Evolutionary conservation across 768 basidiomycete genomes (phyloP).

Genomic region (Kwoniella sp.): DNA sequence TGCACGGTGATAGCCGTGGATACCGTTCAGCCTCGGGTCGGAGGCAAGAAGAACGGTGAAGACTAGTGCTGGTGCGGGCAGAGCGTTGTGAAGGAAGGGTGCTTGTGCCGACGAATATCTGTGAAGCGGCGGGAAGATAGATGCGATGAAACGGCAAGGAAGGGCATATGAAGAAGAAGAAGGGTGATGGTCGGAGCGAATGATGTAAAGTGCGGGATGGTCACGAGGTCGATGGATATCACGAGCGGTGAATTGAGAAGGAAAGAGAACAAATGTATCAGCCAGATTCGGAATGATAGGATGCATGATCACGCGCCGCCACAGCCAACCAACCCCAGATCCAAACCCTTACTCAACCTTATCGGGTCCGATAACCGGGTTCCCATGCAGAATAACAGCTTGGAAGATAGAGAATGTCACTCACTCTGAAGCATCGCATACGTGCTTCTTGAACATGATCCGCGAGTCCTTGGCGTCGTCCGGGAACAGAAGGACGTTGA

Average conservation of each 20-base stretch:
- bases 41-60: constrained; percentile 52
- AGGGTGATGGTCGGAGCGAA: background rate
- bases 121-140: background rate
- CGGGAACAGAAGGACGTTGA: constrained; percentile 49
- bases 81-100: constrained; percentile 29
- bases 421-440: constrained; percentile 51
- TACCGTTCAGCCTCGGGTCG: constrained; percentile 47
- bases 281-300: background rate
- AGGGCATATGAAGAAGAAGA: background rate
- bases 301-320: background rate
- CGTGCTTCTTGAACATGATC: constrained; percentile 54
- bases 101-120: constrained; percentile 52
- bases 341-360: too few relatives aligned
- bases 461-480: constrained; percentile 41
- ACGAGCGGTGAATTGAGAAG: background rate
- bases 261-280: background rate
- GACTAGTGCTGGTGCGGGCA: constrained; percentile 46
- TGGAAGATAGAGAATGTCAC: too few relatives aligned
- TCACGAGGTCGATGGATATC: background rate
- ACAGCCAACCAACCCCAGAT: background rate
- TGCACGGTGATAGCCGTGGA: constrained; percentile 51
- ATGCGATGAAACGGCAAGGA: background rate
- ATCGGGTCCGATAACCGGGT: background rate
- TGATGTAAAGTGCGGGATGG: background rate
- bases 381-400: too few relatives aligned